These are phyloP conservation scores for Asterochloris sp. DNA, from an alignment of 139 green algal species.

Conservation along the genomic window DNA sequence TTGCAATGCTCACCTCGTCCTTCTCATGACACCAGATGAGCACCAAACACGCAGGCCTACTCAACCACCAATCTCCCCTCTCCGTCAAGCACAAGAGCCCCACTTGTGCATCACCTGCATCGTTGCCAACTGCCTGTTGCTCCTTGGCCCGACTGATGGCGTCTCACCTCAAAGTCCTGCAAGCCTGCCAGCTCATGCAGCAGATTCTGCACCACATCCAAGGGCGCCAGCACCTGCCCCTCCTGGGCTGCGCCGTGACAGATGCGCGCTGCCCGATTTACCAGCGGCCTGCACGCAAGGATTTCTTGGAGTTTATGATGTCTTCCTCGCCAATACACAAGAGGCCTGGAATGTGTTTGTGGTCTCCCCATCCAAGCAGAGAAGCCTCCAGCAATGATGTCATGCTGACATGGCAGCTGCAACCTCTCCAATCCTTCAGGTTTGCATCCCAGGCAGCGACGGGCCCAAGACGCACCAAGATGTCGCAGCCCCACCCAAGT, in stretches of 20 bases:
- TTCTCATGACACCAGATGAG: no score
- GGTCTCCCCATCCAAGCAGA: background rate
- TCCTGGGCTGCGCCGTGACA: slow-evolving; percentile 10
- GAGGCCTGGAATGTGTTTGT: background rate
- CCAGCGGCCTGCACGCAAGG: background rate
- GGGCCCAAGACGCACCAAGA: background rate
- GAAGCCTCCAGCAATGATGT: background rate
- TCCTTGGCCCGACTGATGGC: background rate
- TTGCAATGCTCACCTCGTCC: no score
- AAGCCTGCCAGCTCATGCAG: background rate
- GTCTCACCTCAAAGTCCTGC: background rate
- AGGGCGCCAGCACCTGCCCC: background rate
- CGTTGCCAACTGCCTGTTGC: background rate
- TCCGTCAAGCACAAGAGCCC: no score
- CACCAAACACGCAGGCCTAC: no score
- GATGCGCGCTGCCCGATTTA: slow-evolving; percentile 2
- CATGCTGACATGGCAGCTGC: background rate
- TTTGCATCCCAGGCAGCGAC: background rate
- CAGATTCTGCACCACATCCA: slow-evolving; percentile 14
- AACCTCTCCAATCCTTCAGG: background rate
- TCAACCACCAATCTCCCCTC: no score
- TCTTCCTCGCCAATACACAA: background rate
- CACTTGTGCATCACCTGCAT: background rate
- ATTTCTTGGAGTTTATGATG: background rate
- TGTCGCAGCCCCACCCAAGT: background rate